These are phyloP conservation scores for Wallemia hederae DNA, from an alignment of 1,284 basidiomycete genomes.

Conservation along the genomic window DNA sequence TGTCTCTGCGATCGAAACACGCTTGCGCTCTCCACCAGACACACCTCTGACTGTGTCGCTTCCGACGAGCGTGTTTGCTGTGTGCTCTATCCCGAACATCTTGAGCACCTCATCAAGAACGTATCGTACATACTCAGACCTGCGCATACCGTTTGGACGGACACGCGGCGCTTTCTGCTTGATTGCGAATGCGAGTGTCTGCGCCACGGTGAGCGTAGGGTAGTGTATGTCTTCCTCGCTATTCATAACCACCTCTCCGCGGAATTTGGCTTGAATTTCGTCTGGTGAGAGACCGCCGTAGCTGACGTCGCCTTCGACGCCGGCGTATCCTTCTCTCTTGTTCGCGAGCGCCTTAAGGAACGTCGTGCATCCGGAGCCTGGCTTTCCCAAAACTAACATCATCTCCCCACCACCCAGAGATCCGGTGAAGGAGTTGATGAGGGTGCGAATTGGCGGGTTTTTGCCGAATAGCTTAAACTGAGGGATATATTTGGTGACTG, in stretches of 20 bases:
- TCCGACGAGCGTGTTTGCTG: conserved; percentile 25
- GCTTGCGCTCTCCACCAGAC: conserved; percentile 29
- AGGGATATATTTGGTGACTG: neutral
- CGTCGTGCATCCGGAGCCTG: conserved; percentile 46
- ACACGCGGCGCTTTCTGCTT: conserved; percentile 24
- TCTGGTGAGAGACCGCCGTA: conserved; percentile 24
- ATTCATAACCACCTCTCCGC: neutral
- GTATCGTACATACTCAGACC: conserved; percentile 21
- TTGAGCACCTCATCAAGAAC: conserved; percentile 25
- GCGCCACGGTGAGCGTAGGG: conserved; percentile 27
- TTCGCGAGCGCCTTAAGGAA: conserved; percentile 43
- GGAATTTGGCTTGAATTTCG: neutral
- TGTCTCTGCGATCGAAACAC: conserved; percentile 30
- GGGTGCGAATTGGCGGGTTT: neutral
- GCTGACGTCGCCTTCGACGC: conserved; percentile 30
- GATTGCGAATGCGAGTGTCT: conserved; percentile 26
- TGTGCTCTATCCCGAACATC: conserved; percentile 31
- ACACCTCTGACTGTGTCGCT: conserved; percentile 28
- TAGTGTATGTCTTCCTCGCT: conserved; percentile 30
- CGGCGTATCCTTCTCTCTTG: conserved; percentile 28
- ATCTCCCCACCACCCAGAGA: neutral
- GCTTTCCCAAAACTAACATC: conserved; percentile 37
- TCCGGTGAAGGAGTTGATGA: neutral
- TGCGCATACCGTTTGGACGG: conserved; percentile 21
- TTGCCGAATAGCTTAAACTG: neutral